Evolutionary conservation across 805 yeast genomes (phyloP).

Genomic region (Ogataea pini): DNA sequence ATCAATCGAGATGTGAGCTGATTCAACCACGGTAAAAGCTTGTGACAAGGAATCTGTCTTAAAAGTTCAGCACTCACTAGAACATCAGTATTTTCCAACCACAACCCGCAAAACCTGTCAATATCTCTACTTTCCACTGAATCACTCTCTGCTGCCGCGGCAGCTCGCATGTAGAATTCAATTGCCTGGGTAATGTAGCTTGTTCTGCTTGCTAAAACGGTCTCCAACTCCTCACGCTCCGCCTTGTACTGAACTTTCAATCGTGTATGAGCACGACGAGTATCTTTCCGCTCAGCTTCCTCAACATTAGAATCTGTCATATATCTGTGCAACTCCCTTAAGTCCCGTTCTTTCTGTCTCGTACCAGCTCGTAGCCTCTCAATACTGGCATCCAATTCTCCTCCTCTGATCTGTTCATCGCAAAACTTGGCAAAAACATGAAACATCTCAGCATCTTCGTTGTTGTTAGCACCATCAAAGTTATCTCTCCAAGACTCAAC

Average conservation of each 20-base stretch:
- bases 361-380: constrained; percentile 33
- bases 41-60: constrained; percentile 51
- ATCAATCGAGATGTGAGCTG: constrained; percentile 75
- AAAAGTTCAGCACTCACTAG: constrained; percentile 40
- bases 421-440: constrained; percentile 74
- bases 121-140: constrained; percentile 53
- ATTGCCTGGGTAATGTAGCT: constrained; percentile 50
- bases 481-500: constrained; percentile 43
- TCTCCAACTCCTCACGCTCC: constrained; percentile 49
- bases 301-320: constrained; percentile 42
- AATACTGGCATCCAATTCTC: constrained; percentile 46
- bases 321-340: constrained; percentile 48
- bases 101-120: constrained; percentile 78
- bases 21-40: constrained; percentile 77
- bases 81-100: constrained; percentile 59
- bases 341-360: constrained; percentile 45
- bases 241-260: constrained; percentile 47
- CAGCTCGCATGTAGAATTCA: constrained; percentile 56
- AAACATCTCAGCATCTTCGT: constrained; percentile 45
- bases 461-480: constrained; percentile 9
- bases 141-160: constrained; percentile 48
- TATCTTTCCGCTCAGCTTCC: constrained; percentile 51
- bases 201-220: constrained; percentile 39
- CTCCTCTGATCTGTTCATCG: constrained; percentile 56
- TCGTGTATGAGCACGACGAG: constrained; percentile 52